Evolutionary conservation across 176 grass and related monocot genomes (phyloP).

Genomic region (Aegilops umbellulata): DNA sequence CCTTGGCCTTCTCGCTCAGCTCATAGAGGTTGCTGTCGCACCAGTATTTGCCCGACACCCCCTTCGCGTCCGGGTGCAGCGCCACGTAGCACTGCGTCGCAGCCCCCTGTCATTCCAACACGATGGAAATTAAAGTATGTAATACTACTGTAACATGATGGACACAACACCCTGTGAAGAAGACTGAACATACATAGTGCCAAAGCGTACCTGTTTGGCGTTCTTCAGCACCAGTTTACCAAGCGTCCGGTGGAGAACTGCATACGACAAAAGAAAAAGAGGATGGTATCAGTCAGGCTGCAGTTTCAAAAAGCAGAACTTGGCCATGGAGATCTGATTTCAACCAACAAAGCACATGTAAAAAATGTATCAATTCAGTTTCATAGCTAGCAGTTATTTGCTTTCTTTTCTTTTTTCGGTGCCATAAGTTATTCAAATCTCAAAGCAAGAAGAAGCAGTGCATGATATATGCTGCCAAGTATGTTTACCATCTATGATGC

Average conservation of each 20-base stretch:
- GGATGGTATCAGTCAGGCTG: neutral
- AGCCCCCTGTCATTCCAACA: too few relatives aligned
- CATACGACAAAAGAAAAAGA: conserved; percentile 3
- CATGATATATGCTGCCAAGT: neutral
- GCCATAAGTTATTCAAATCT: neutral
- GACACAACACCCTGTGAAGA: neutral
- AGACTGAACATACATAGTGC: neutral
- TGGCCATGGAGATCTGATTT: neutral
- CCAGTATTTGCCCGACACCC: conserved; percentile 68
- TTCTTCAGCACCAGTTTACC: conserved; percentile 91
- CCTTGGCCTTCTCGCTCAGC: conserved; percentile 59
- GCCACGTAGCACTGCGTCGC: conserved; percentile 83
- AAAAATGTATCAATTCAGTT: neutral
- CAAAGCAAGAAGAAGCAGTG: neutral
- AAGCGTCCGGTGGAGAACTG: conserved; percentile 35
- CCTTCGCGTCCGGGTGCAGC: conserved; percentile 65
- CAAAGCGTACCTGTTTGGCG: conserved; percentile 59
- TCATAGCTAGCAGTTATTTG: neutral
- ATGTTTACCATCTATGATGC: conserved; percentile 79
- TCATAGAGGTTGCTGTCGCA: conserved; percentile 66
- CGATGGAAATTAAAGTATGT: too few relatives aligned
- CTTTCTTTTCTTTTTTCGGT: neutral
- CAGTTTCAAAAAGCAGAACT: neutral
- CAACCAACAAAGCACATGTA: neutral
- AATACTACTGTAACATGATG: neutral